Percentiles rank a stretch among this genome's conserved stretches.
Evolutionary conservation across 139 green algal species (phyloP).

Genomic region (Chlorella sp.): DNA sequence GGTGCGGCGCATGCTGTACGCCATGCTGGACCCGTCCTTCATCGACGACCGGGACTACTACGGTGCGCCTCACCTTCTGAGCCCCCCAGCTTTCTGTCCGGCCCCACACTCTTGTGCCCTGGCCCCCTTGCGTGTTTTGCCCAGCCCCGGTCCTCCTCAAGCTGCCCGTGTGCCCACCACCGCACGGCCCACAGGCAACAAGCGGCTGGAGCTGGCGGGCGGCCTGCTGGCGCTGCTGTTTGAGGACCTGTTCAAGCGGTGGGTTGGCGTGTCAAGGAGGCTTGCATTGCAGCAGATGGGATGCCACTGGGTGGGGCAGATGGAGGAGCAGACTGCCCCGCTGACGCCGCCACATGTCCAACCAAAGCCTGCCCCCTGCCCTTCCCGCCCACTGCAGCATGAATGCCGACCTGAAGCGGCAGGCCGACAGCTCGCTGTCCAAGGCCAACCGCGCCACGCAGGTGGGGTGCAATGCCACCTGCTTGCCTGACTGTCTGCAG

Average conservation of each 20-base stretch:
- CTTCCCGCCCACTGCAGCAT: conserved; percentile 11
- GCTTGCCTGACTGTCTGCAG: no score
- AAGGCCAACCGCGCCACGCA: conserved; percentile 79
- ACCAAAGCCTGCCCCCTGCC: not conserved
- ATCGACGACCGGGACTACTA: conserved; percentile 99
- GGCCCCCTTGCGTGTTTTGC: no score
- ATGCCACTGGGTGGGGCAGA: not conserved
- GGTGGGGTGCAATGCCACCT: no score
- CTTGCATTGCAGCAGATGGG: no score
- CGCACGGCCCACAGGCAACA: conserved; percentile 77
- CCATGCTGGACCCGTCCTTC: conserved; percentile 84
- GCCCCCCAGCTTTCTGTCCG: no score
- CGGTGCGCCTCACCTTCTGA: conserved; percentile 38
- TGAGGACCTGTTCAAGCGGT: conserved; percentile 99
- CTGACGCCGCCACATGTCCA: not conserved
- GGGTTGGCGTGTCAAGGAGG: not conserved
- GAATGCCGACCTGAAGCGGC: conserved; percentile 85
- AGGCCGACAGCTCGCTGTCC: conserved; percentile 84
- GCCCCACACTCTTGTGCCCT: no score
- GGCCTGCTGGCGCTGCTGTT: conserved; percentile 97
- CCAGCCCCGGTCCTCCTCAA: no score
- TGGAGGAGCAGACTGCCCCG: not conserved
- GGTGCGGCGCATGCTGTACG: conserved; percentile 92
- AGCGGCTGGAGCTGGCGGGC: conserved; percentile 97
- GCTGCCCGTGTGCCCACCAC: no score